Evolutionary conservation across 305 asterid species (phyloP), one percentile per base, ranked within the genome.

Genomic region (Plantago coronopus): DNA sequence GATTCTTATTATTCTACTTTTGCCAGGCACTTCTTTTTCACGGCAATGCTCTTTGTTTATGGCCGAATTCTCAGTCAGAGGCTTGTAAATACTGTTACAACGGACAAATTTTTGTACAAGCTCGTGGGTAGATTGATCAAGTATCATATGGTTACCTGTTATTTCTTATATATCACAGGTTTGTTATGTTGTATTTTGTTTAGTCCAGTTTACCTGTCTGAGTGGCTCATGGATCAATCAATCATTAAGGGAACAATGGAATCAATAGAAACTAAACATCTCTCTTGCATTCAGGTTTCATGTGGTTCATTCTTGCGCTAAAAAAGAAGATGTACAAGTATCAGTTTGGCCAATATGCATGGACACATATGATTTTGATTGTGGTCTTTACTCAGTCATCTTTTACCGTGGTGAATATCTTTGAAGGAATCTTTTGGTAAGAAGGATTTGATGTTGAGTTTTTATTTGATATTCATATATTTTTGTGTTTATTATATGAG

Each of bases 11-110:
- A n/a, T n/a, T n/a, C n/a, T n/a, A n/a, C n/a, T n/a, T n/a, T n/a
- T n/a, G n/a, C n/a, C n/a, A n/a, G 98, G 98, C 94, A 91, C 79
- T 86, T 89, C 64, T 91, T 89, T 91, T 91, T 88, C 81, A 88
- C 96, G 19, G 89, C 89, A 48, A 85, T 91, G 98, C 82, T 88
- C 12, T 86, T 78, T 78, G 95, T 89, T 12, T 89, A 91, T 38
- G 98, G 97, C 45, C 95, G 98, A 25, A 81, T 88, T 72, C 96
- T 91, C 70, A 91, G 83, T 72, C 98, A 89, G 77, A 80, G 94
- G 75, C 95, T 91, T 50, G 95, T 82, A 76, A 91, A 91, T 74
- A 84, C 96, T 25, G 95, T 89, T 54, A 79, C 81, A 18, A 71
- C 78, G 51, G 97, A 84, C 81, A 91, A 80, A 50, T 75, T 81